Evolutionary conservation across 495 filamentous ascomycete species (phyloP), one percentile per base, ranked within the genome.

Genomic region (Parathielavia appendiculata): DNA sequence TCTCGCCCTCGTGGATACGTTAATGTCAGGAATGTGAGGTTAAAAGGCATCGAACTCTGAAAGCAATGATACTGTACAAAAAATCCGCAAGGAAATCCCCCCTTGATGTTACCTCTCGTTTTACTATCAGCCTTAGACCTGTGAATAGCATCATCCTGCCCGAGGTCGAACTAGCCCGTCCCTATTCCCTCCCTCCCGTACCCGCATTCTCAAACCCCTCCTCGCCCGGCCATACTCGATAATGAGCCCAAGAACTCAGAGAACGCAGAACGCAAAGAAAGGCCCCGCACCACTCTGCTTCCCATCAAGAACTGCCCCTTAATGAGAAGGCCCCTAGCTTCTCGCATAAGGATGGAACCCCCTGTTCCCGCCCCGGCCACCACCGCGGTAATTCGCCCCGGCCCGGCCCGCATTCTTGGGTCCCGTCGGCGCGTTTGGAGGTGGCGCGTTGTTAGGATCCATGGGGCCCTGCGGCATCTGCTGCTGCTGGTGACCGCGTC

Each of bases 361-460:
- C 20, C 87, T 74, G 36, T 73, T 77, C 5, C 81, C 84, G 54
- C 91, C 89, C 56, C 91, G 78, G n/a, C 92, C 90, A 34, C 95
- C 93, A 30, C 93, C 95, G 34, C 93, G 83, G 73, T 96, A 97
- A 71, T 97, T 97, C 1, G 91, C 89, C 8, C 92, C 92, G 0
- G 93, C 92, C 70, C 88, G 88, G 22, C 92, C 91, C 22, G 92
- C 90, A 65, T 98, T 98, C 78, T 95, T 93, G 19, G 93, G 93
- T 8, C 93, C 93, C 1, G 95, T 98, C 0, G 93, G 93, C 2
- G 93, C 93, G 67, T 95, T 95, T 1, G 92, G 88, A 17, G 93
- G 93, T 5, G 93, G 89, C 5, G 92, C 85, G 66, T 79, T 73
- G 45, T 60, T 67, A 14, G 75, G 74, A 36, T 79, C 70, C 14